Evolutionary conservation across 2,329 filamentous ascomycete genomes (phyloP).

Genomic region (Xylariaceae sp.): DNA sequence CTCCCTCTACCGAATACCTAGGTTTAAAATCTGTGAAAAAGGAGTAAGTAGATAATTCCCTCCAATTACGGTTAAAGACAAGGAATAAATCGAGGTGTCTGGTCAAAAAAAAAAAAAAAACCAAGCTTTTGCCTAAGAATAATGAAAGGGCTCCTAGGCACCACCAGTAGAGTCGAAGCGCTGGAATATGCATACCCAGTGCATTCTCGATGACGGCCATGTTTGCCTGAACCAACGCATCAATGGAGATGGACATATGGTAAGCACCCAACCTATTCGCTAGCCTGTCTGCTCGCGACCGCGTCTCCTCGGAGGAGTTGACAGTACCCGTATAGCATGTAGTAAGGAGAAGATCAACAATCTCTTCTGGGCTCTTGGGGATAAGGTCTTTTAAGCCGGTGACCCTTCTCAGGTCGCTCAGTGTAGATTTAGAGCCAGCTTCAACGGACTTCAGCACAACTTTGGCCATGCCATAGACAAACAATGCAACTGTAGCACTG

Average conservation of each 20-base stretch:
- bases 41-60: no score
- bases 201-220: conserved; percentile 11
- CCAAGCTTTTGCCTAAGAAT: no score
- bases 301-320: conserved; percentile 19
- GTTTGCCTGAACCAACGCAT: conserved; percentile 9
- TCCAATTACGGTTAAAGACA: no score
- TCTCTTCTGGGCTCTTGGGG: conserved; percentile 14
- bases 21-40: conserved; percentile 3
- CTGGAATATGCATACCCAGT: neutral
- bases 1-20: conserved; percentile 16
- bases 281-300: conserved; percentile 13
- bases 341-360: conserved; percentile 14
- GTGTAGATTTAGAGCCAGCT: conserved; percentile 9
- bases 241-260: conserved; percentile 13
- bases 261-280: conserved; percentile 8
- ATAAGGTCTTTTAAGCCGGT: conserved; percentile 9
- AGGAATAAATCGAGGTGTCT: no score
- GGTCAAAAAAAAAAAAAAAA: no score
- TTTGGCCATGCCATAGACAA: conserved; percentile 19
- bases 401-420: conserved; percentile 14
- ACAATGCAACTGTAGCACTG: conserved; percentile 11
- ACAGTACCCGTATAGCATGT: conserved; percentile 16
- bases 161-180: no score
- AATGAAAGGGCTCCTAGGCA: no score
- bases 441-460: conserved; percentile 14